Conservation (phyloP, 1,284 basidiomycete species). For the Sphaerobolus stellatus region DNA sequence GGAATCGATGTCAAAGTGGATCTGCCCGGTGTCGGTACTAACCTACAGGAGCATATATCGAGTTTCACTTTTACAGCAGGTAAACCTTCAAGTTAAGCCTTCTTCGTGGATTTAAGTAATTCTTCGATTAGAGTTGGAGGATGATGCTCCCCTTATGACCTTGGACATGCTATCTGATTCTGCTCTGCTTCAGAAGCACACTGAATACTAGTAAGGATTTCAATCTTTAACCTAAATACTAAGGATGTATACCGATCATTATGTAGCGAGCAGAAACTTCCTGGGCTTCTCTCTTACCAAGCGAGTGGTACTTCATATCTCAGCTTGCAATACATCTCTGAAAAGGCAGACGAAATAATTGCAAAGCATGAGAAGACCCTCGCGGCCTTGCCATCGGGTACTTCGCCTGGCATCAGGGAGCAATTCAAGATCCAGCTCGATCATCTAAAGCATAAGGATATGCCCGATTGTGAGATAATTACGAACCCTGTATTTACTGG, state of each 20-base stretch:
- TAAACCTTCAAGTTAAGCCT: not conserved
- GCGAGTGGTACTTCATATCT: not conserved
- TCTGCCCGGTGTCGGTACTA: conserved; percentile 36
- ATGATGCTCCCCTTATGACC: conserved; percentile 12
- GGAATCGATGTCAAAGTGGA: conserved; percentile 33
- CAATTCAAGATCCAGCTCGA: conserved; percentile 28
- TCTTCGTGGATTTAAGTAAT: not conserved
- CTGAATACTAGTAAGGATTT: conserved; percentile 21
- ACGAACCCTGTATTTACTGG: conserved; percentile 7
- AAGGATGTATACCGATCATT: not conserved
- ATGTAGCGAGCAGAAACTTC: not conserved
- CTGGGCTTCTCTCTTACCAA: not conserved
- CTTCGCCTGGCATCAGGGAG: conserved; percentile 19
- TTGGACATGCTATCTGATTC: conserved; percentile 19
- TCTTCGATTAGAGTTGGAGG: conserved; percentile 4
- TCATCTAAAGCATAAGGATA: conserved; percentile 19
- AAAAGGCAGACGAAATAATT: not conserved
- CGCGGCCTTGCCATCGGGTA: conserved; percentile 7
- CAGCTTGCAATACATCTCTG: conserved; percentile 10
- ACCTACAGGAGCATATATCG: conserved; percentile 32
- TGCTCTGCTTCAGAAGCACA: conserved; percentile 16
- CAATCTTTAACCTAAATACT: not conserved
- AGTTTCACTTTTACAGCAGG: not conserved
- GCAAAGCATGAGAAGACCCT: conserved; percentile 11
- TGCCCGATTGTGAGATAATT: conserved; percentile 20